Evolutionary conservation across 2,329 filamentous ascomycete genomes (phyloP).

Genomic region (Eurotiales sp.): DNA sequence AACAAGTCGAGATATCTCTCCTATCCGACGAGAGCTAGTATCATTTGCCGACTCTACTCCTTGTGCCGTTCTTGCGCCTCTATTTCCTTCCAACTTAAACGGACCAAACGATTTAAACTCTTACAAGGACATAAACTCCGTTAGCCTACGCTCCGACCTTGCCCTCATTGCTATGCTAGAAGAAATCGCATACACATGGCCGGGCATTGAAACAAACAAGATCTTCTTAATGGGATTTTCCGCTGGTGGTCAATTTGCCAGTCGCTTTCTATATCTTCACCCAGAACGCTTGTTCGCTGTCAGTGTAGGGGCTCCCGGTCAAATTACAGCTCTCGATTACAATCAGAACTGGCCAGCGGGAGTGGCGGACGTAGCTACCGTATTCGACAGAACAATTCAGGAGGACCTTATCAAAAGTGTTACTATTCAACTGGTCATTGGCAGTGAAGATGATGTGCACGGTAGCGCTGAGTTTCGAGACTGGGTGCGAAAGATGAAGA

Average conservation of each 20-base stretch:
- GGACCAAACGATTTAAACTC: constrained; percentile 27
- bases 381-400: neutral
- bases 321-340: constrained; percentile 23
- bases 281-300: constrained; percentile 26
- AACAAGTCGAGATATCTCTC: constrained; percentile 21
- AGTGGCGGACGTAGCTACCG: neutral
- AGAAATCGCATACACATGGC: constrained; percentile 27
- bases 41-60: constrained; percentile 23
- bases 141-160: constrained; percentile 23
- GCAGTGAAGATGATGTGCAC: neutral
- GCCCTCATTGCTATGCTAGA: constrained; percentile 28
- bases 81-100: constrained; percentile 30
- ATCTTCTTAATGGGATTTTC: constrained; percentile 29
- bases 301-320: constrained; percentile 30
- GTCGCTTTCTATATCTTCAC: constrained; percentile 31
- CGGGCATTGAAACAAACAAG: constrained; percentile 25
- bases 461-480: neutral
- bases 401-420: neutral
- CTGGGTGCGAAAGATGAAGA: neutral
- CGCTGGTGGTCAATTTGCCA: constrained; percentile 30
- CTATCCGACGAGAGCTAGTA: constrained; percentile 14
- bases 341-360: constrained; percentile 7
- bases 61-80: constrained; percentile 27
- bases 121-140: constrained; percentile 25
- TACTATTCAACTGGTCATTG: constrained; percentile 4